Base-by-base conservation (phyloP, 352 stramenopile genomes). In the Pythium aquatile region DNA sequence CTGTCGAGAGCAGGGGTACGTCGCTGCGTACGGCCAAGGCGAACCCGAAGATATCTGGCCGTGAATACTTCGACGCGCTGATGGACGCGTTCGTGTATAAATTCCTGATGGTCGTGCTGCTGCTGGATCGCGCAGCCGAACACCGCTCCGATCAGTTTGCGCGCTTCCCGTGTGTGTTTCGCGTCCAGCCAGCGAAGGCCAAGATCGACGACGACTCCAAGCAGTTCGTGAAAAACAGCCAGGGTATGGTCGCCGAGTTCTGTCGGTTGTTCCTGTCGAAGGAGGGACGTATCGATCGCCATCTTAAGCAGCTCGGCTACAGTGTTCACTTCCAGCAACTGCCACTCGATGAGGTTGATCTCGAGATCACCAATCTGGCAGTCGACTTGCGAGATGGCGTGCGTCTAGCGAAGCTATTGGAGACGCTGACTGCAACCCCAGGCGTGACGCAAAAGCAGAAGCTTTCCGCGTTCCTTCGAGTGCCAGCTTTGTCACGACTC, bases 371-470 rank as follows among this genome's bases (percentile, higher is more conserved):
- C 6, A 98, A 98, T 69, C 69, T 99, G 8, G 88, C 95, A 3
- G 80, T 88, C 1, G 97, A 99, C 81, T 69, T 99, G 46, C 90
- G 97, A n/a, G 97, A 99, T 79, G 97, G 97, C 20, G 81, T 98
- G 26, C 76, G 95, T 20, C 74, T 99, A 4, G 87, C 90, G 0
- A 96, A 96, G 59, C 77, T 99, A 29, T 83, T 98, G 62, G 97
- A 99, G 61, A 81, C 90, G 11, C 65, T 99, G 8, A 93, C 88
- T 4, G 48, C 35, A 13, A 32, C 49, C 29, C 35, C 73, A 48
- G 55, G n/a, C 20, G 54, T 39, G 28, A 16, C 51, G 49, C 53
- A 51, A 32, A 30, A 52, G 49, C 28, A 55, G 71, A 13, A 26
- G 0, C 62, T 98, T 37, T 90, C 97, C 17, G 72, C 64, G 10